Evolutionary conservation across 1,284 basidiomycete genomes (phyloP).

Genomic region (Athelia psychrophila): DNA sequence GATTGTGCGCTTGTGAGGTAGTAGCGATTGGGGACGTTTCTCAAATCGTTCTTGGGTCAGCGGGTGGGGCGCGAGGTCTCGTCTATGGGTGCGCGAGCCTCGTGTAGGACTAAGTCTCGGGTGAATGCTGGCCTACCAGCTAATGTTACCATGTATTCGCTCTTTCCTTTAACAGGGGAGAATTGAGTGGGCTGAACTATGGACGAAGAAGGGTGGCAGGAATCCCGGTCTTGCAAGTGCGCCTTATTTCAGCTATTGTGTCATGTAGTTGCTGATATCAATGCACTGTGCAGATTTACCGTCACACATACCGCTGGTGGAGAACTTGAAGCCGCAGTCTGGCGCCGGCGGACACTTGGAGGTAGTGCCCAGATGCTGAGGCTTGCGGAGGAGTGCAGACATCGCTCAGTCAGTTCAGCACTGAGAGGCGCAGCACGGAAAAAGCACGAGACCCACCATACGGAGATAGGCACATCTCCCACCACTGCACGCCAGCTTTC

Average conservation of each 20-base stretch:
- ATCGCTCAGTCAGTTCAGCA: too few species aligned
- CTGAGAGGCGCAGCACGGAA: too few species aligned
- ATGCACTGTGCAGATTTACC: constrained; percentile 8
- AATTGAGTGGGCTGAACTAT: neutral
- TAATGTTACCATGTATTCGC: neutral
- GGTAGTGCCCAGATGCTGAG: constrained; percentile 17
- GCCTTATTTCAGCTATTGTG: neutral
- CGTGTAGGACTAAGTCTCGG: constrained; percentile 28
- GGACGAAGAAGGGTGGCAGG: neutral
- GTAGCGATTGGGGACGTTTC: neutral
- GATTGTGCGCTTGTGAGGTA: constrained; percentile 6
- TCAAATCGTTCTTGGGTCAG: neutral
- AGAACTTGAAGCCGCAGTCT: constrained; percentile 29
- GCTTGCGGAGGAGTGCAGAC: neutral
- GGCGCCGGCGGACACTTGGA: constrained; percentile 26
- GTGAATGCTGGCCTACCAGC: constrained; percentile 12
- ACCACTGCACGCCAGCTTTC: too few species aligned
- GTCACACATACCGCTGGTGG: constrained; percentile 34
- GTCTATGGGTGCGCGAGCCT: constrained; percentile 5
- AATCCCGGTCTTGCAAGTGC: neutral
- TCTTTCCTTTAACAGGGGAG: neutral
- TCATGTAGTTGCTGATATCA: neutral
- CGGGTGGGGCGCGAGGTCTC: neutral
- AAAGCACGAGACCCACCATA: too few species aligned
- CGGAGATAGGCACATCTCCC: too few species aligned